Evolutionary conservation across 2,329 filamentous ascomycete species (phyloP).

Genomic region (Colletotrichum paranaense): DNA sequence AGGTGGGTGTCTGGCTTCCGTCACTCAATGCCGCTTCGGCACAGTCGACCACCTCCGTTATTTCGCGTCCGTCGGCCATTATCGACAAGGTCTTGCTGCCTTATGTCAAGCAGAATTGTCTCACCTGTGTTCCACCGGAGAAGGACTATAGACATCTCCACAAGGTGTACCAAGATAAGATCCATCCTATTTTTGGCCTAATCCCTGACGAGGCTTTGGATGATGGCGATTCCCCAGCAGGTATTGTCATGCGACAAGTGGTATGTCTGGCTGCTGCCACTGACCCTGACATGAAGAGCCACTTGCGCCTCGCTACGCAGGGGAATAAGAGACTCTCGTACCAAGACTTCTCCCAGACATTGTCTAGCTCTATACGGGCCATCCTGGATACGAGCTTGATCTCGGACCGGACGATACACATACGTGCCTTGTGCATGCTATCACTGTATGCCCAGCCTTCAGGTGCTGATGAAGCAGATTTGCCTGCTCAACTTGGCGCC

Average conservation of each 20-base stretch:
- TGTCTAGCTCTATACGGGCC: slow-evolving; percentile 61
- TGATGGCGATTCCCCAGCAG: slow-evolving; percentile 45
- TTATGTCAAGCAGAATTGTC: slow-evolving; percentile 57
- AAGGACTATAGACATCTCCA: slow-evolving; percentile 58
- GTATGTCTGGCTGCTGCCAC: slow-evolving; percentile 66
- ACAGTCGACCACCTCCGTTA: slow-evolving; percentile 43
- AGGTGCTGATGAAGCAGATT: slow-evolving; percentile 63
- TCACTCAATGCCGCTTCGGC: slow-evolving; percentile 43
- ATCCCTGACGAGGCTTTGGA: slow-evolving; percentile 53
- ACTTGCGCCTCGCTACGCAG: slow-evolving; percentile 57
- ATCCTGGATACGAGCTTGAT: slow-evolving; percentile 66
- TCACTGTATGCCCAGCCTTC: slow-evolving; percentile 70
- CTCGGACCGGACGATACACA: slow-evolving; percentile 64
- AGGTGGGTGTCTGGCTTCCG: slow-evolving; percentile 67
- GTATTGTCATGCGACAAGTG: slow-evolving; percentile 62
- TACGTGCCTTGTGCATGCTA: slow-evolving; percentile 64
- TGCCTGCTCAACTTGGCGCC: slow-evolving; percentile 63
- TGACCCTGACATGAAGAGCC: slow-evolving; percentile 55
- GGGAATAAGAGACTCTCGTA: slow-evolving; percentile 53
- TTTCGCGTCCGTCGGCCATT: slow-evolving; percentile 45
- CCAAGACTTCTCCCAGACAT: slow-evolving; percentile 58
- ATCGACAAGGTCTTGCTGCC: slow-evolving; percentile 54
- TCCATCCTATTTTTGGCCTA: slow-evolving; percentile 66
- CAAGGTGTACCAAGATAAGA: slow-evolving; percentile 60
- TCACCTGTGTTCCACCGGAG: slow-evolving; percentile 59